Base-by-base conservation (phyloP, 164 flowering plant species). In the Magnolia changhungtana region DNA sequence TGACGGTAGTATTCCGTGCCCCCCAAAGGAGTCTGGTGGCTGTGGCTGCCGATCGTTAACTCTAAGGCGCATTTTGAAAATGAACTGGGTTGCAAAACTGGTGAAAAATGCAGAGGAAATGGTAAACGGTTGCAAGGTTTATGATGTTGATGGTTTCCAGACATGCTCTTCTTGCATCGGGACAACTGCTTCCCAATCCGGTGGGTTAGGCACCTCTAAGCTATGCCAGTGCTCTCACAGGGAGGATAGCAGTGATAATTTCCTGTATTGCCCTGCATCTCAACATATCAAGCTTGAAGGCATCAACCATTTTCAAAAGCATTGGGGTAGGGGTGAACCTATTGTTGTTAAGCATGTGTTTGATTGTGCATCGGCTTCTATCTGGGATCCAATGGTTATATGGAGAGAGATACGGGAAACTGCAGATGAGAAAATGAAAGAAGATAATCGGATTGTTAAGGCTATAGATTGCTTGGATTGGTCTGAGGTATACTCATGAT, bases 41-140 rank as follows among this genome's bases (percentile, higher is more conserved):
- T 93, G 98, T 84, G 90, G 90, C 72, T 85, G 74, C 78, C 74
- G 81, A 45, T 77, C 85, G 18, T 78, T 96, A 81, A 79, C 83
- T 37, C 85, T 96, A 59, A 85, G 82, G 75, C 90, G 99, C 77
- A 91, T 94, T 50, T 96, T 94, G 78, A 96, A 94, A 89, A 89
- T 92, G 89, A 96, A 96, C 72, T 96, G 99, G 99, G 96, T 94
- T 80, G 96, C 97, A 63, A 96, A 92, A 78, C 87, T 96, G 74
- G 93, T 90, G 37, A 96, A 94, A 85, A 89, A 87, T 87, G 90
- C 88, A n/a, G 98, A 94, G 83, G 98, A 96, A 85, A 89, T 96
- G 94, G 96, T 96, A 73, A 85, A 82, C 81, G 97, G 97, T 37
- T 96, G 98, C 78, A 91, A 86, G 79, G 83, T 88, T 77, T 31